Percentiles rank a stretch among this genome's conserved stretches.
These are phyloP conservation scores for Imleria badia DNA, from an alignment of 768 basidiomycete species.

Conservation along the genomic window DNA sequence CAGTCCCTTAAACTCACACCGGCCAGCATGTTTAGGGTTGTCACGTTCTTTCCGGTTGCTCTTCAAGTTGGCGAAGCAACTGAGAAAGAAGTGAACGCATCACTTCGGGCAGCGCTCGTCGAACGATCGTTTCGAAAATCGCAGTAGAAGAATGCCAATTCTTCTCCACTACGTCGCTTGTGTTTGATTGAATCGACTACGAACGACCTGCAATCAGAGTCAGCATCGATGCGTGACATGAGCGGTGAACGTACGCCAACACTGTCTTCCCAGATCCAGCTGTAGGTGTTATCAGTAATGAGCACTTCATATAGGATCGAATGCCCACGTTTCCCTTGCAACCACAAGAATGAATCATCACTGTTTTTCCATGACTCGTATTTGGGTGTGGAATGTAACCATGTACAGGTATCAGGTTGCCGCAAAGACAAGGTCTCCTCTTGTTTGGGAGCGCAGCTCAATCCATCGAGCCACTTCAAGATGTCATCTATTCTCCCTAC, in stretches of 20 bases:
- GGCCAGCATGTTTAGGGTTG: no score
- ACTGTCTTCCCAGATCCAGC: slow-evolving; percentile 22
- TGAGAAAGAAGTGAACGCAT: slow-evolving; percentile 19
- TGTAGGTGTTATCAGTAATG: background rate
- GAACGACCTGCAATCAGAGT: background rate
- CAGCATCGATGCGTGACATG: background rate
- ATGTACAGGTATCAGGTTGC: no score
- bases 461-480: slow-evolving; percentile 8
- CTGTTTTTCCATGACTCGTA: slow-evolving; percentile 10
- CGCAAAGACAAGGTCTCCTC: background rate
- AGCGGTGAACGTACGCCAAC: slow-evolving; percentile 8
- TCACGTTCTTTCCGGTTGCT: no score
- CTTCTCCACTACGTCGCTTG: background rate
- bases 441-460: slow-evolving; percentile 13
- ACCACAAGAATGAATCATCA: slow-evolving; percentile 6
- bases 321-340: slow-evolving; percentile 18
- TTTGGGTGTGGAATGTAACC: background rate
- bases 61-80: slow-evolving; percentile 7
- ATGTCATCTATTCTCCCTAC: slow-evolving; percentile 8
- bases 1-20: no score
- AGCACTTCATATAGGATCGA: background rate
- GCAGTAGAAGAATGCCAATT: slow-evolving; percentile 16
- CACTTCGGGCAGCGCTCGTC: slow-evolving; percentile 1
- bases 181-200: slow-evolving; percentile 6
- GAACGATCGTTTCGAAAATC: slow-evolving; percentile 11